A percentile compares a stretch with the other conserved stretches of the same genome.
phyloP scores from a whole-genome alignment of 257 asterid species.

The Hygrophila difformis region DNA sequence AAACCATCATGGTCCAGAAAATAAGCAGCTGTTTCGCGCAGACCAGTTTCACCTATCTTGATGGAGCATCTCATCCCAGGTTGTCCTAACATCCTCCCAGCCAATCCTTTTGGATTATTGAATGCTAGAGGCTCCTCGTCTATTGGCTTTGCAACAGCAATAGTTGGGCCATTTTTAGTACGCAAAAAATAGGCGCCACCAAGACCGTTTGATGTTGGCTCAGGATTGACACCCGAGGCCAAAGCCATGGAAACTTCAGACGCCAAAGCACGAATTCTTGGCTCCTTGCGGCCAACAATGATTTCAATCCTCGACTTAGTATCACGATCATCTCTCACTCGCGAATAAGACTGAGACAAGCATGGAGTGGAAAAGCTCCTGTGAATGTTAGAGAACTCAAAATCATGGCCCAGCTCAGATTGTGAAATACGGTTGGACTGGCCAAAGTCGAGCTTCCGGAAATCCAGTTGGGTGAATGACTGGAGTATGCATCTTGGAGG shows the following conservation, averaged over 20 bases:
- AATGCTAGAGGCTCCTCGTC: slow-evolving; percentile 95
- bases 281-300: slow-evolving; percentile 58
- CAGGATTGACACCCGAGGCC: slow-evolving; percentile 73
- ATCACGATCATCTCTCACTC: slow-evolving; percentile 27
- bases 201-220: slow-evolving; percentile 77
- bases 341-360: slow-evolving; percentile 41
- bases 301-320: slow-evolving; percentile 55
- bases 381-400: slow-evolving; percentile 46
- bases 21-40: slow-evolving; percentile 89
- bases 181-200: slow-evolving; percentile 87
- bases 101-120: slow-evolving; percentile 85
- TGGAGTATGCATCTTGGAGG: slow-evolving; percentile 83
- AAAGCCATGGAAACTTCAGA: slow-evolving; percentile 83
- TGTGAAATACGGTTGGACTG: too few relatives aligned
- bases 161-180: slow-evolving; percentile 42
- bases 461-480: slow-evolving; percentile 81
- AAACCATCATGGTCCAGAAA: slow-evolving; percentile 75
- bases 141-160: slow-evolving; percentile 86
- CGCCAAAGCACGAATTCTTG: slow-evolving; percentile 57
- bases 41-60: slow-evolving; percentile 81
- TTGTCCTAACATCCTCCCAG: slow-evolving; percentile 80
- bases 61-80: slow-evolving; percentile 90
- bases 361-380: slow-evolving; percentile 88
- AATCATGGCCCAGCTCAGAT: slow-evolving; percentile 32
- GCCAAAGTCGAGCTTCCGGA: slow-evolving; percentile 47